phyloP scores from a whole-genome alignment of 192 early-diverging fungal genomes.

The Borealophlyctis nickersoniae region DNA sequence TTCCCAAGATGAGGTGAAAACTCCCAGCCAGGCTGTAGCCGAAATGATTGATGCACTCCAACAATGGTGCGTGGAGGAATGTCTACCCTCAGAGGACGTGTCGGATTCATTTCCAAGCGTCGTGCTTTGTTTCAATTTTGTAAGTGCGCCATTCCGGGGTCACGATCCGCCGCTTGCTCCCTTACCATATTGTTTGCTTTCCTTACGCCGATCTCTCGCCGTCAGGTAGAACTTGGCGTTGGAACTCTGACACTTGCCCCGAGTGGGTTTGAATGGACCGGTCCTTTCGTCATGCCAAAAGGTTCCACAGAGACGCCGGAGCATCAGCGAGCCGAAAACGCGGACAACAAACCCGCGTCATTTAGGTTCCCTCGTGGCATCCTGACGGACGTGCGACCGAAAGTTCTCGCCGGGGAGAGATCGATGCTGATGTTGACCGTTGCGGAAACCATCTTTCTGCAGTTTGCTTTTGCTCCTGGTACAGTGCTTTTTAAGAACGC shows the following conservation, averaged over 20 bases:
- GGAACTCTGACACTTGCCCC: too few relatives aligned
- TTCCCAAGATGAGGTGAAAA: slow-evolving; percentile 17
- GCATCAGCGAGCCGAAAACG: not conserved
- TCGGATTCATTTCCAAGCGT: too few relatives aligned
- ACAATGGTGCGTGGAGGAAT: slow-evolving; percentile 2
- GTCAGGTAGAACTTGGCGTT: not conserved
- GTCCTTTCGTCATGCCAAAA: too few relatives aligned
- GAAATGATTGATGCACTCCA: slow-evolving; percentile 6
- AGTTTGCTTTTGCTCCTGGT: not conserved
- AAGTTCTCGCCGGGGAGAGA: not conserved
- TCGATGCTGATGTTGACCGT: not conserved
- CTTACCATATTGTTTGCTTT: too few relatives aligned
- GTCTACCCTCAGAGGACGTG: too few relatives aligned
- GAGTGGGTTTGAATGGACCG: too few relatives aligned
- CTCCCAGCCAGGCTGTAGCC: slow-evolving; percentile 16
- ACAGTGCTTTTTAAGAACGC: too few relatives aligned
- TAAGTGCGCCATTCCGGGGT: not conserved
- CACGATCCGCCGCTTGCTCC: too few relatives aligned
- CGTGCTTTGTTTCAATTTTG: not conserved
- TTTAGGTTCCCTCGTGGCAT: not conserved
- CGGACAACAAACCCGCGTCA: not conserved
- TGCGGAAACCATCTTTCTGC: not conserved
- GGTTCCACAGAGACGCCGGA: not conserved
- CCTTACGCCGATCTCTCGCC: too few relatives aligned
- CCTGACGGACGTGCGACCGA: not conserved